Base-by-base conservation (phyloP, 2,329 filamentous ascomycete genomes). In the Aspergillus sp. region DNA sequence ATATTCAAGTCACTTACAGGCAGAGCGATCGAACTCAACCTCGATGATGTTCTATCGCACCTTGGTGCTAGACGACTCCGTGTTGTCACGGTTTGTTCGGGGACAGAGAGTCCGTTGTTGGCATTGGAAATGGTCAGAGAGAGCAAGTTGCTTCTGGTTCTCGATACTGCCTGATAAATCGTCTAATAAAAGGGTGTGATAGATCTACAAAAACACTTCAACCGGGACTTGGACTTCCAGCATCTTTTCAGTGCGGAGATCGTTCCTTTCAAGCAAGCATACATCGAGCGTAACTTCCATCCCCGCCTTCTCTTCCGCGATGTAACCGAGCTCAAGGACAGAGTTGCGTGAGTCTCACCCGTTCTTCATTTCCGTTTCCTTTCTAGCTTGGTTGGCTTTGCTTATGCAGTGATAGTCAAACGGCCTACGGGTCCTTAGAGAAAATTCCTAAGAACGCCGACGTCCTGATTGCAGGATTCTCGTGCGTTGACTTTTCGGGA, bases 51-150 rank as follows among this genome's bases (percentile, higher is more conserved):
- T 39, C 74, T 63, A 47, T 70, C 38, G 18, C 67, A 54, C 57
- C 69, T 60, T 62, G 71, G 11, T 63, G 82, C 9, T 50, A 66
- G 30, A 55, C 75, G 50, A 70, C 76, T 89, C 24, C 74, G 80
- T 8, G 76, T 92, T 24, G 89, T 82, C 0, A 93, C 90, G 0
- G 85, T 92, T 77, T 93, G 89, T 68, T 92, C 89, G 1, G 90
- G 90, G 0, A 93, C 90, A 0, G 90, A 93, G 63, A 85, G 85
- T 4, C 90, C 90, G 0, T 74, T 93, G 2, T 77, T 92, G 1
- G 86, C 87, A 0, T 68, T 91, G 13, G 75, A 84, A 13, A 76
- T 87, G 69, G 73, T 91, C 45, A 70, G 74, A 39, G 75, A 82
- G 15, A 74, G 80, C 72, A 68, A 70, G 65, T 67, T n/a, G 18